Evolutionary conservation across 2,329 filamentous ascomycete genomes (phyloP).

Genomic region (Fusarium concolor): DNA sequence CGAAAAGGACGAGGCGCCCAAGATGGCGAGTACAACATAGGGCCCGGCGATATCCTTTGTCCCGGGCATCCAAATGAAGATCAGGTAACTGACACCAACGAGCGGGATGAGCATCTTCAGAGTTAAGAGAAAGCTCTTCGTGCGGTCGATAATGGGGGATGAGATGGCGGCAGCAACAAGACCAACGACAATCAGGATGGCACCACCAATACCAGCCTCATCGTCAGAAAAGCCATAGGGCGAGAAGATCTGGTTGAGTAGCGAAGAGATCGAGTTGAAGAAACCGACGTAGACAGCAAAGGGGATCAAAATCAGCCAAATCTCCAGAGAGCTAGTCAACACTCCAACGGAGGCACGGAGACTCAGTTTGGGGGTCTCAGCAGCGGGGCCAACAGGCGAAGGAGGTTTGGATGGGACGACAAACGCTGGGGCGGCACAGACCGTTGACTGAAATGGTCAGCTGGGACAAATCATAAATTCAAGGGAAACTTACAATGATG

Average conservation of each 20-base stretch:
- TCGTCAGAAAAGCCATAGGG: slow-evolving; percentile 88
- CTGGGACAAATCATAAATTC: neutral
- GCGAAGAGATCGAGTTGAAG: slow-evolving; percentile 91
- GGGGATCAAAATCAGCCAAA: slow-evolving; percentile 84
- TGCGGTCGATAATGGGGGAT: slow-evolving; percentile 86
- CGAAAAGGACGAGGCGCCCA: slow-evolving; percentile 84
- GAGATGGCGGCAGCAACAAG: slow-evolving; percentile 80
- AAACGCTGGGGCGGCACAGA: slow-evolving; percentile 77
- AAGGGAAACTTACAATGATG: slow-evolving; percentile 72
- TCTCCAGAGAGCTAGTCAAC: slow-evolving; percentile 70
- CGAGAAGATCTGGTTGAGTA: slow-evolving; percentile 89
- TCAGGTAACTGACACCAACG: slow-evolving; percentile 78
- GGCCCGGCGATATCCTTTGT: slow-evolving; percentile 72
- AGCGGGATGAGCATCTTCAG: slow-evolving; percentile 82
- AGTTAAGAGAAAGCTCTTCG: slow-evolving; percentile 79
- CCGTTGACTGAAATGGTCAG: slow-evolving; percentile 50
- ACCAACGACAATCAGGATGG: slow-evolving; percentile 88
- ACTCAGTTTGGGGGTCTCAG: slow-evolving; percentile 66
- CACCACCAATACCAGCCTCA: slow-evolving; percentile 89
- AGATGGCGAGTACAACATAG: slow-evolving; percentile 78
- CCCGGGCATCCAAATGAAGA: slow-evolving; percentile 80
- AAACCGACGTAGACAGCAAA: slow-evolving; percentile 88
- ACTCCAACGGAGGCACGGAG: slow-evolving; percentile 64
- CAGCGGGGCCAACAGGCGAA: slow-evolving; percentile 78
- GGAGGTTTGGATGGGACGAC: slow-evolving; percentile 83